Base-by-base conservation (phyloP, 352 stramenopile species). In the Globisporangium rhizosaccharum region DNA sequence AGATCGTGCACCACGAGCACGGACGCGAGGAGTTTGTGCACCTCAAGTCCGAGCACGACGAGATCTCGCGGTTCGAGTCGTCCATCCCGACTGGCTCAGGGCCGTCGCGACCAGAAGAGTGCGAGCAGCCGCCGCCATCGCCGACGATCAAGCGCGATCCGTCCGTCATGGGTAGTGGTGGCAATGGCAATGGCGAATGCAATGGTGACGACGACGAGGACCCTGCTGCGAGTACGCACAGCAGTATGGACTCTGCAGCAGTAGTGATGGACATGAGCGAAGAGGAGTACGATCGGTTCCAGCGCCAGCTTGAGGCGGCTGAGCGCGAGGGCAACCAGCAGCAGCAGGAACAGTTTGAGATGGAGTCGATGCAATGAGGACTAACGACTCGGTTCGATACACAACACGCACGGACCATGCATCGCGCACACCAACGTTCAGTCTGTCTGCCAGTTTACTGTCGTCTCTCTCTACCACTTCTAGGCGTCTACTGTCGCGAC, bases 61-160 rank as follows among this genome's bases (percentile, higher is more conserved):
- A 94, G 68, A 75, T 92, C 49, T 94, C 85, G 26, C 82, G 83
- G 36, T 94, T 94, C 45, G 81, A 92, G 55, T 86, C 82, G 18
- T 88, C 75, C 0, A 83, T 87, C 12, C 85, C 82, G 10, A 68
- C 65, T 6, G 44, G 53, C 11, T 44, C 49, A 36, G 63, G 17
- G 2, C 52, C 61, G 3, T 15, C 44, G 10, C 70, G 73, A 0
- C 74, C 81, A 0, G 79, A 92, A 45, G 82, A 88, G 57, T 90
- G 82, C 53, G 79, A 92, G 59, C 84, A 89, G 42, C 73, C 76
- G 28, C 82, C 80, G 37, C 80, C 80, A 26, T 94, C 82, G 15
- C 85, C 85, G 11, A 77, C 72, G 28, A 88, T 92, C 63, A 94
- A 92, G 66, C 73, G 79, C 51, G 79, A 91, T n/a, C 70, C 76